Evolutionary conservation across 306 rosid genomes (phyloP).

Genomic region (Rosa multiflora): DNA sequence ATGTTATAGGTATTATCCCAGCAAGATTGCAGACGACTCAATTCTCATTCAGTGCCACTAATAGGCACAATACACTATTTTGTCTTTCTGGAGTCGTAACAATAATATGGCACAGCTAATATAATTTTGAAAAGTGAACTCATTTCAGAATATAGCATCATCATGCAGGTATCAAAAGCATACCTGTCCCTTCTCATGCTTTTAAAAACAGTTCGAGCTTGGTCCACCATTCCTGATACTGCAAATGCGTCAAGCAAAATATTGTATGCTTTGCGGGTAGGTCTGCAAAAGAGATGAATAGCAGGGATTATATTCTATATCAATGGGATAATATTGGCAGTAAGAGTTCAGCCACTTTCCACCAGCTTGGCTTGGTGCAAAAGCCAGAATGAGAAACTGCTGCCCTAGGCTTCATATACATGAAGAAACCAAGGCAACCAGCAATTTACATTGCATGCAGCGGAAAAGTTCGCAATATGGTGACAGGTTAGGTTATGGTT

Average conservation of each 20-base stretch:
- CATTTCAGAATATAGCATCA: conserved; percentile 7
- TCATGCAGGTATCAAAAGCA: conserved; percentile 18
- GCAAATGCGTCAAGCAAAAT: conserved; percentile 92
- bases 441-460: neutral
- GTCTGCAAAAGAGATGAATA: conserved; percentile 50
- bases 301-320: conserved; percentile 2
- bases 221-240: conserved; percentile 92
- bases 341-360: neutral
- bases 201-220: conserved; percentile 80
- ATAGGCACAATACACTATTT: conserved; percentile 3
- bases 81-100: neutral
- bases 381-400: neutral
- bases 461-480: neutral
- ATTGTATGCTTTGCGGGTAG: conserved; percentile 90
- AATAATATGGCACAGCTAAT: neutral
- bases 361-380: neutral
- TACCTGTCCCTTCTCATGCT: conserved; percentile 98
- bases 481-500: neutral
- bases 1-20: neutral
- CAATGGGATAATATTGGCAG: neutral
- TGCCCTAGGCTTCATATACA: neutral
- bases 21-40: neutral
- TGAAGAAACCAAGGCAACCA: conserved; percentile 1
- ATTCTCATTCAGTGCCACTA: conserved; percentile 12
- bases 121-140: neutral